Evolutionary conservation across 2,329 filamentous ascomycete species (phyloP).

Genomic region (Bipolaris sorokiniana): DNA sequence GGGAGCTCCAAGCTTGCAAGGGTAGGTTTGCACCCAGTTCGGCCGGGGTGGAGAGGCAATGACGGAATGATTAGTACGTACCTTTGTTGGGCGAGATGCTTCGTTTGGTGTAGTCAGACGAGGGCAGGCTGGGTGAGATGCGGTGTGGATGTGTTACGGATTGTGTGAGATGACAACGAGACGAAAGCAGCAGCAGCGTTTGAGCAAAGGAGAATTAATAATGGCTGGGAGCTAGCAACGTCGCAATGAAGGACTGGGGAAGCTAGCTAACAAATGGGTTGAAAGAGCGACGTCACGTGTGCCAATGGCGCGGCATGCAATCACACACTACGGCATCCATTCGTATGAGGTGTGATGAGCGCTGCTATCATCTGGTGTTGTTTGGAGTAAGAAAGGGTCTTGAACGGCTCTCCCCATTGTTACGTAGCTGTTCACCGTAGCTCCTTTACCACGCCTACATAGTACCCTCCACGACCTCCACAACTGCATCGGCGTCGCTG

Average conservation of each 20-base stretch:
- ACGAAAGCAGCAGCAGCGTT: background rate
- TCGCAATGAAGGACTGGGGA: slow-evolving; percentile 8
- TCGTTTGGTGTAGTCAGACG: background rate
- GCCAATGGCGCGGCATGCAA: slow-evolving; percentile 18
- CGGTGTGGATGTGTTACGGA: background rate
- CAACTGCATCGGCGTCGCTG: slow-evolving; percentile 15
- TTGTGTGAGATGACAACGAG: background rate
- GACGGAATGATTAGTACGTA: slow-evolving; percentile 30
- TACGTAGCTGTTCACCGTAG: background rate
- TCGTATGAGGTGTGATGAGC: background rate
- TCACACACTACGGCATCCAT: slow-evolving; percentile 1
- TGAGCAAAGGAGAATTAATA: background rate
- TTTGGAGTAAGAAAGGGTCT: background rate
- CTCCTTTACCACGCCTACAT: background rate
- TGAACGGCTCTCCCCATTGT: background rate
- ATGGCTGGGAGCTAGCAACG: slow-evolving; percentile 17
- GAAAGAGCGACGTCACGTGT: slow-evolving; percentile 12
- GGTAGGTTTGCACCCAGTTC: slow-evolving; percentile 27
- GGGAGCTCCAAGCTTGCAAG: slow-evolving; percentile 31
- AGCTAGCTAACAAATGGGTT: slow-evolving; percentile 8
- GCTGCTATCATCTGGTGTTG: background rate
- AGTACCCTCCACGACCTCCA: background rate
- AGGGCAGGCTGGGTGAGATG: background rate
- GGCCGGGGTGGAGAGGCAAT: slow-evolving; percentile 25
- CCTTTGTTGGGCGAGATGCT: slow-evolving; percentile 20